phyloP scores from a whole-genome alignment of 768 basidiomycete species.

The Suillus clintonianus region DNA sequence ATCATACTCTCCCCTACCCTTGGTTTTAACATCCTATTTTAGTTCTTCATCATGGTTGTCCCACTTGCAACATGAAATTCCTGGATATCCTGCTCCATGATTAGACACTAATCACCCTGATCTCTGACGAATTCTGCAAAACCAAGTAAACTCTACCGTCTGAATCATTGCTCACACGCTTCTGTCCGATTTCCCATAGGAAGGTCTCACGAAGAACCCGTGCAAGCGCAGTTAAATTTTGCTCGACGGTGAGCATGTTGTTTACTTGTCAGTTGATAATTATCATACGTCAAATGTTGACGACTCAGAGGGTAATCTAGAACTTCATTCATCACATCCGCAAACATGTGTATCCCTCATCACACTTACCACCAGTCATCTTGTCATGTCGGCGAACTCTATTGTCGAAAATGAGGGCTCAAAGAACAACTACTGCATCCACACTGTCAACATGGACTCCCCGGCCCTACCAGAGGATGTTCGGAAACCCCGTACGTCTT shows the following conservation, averaged over 20 bases:
- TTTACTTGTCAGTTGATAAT: background rate
- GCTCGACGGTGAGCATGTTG: background rate
- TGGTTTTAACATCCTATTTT: background rate
- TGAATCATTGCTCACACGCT: background rate
- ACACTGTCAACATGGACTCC: constrained; percentile 20
- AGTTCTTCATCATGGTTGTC: background rate
- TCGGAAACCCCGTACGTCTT: constrained; percentile 21
- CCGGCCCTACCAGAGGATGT: constrained; percentile 26
- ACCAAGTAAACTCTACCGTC: background rate
- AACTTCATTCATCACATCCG: background rate
- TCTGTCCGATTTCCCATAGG: background rate
- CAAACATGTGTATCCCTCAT: background rate
- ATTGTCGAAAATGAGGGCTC: constrained; percentile 19
- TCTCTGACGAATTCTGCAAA: background rate
- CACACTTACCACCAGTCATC: background rate
- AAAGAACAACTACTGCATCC: constrained; percentile 23
- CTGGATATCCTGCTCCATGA: background rate
- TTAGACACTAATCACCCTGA: background rate
- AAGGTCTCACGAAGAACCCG: background rate
- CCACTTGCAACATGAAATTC: background rate
- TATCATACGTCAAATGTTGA: background rate
- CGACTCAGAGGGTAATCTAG: background rate
- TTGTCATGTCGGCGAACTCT: constrained; percentile 19
- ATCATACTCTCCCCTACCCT: background rate
- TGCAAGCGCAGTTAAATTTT: background rate